Evolutionary conservation across 306 rosid genomes (phyloP).

Genomic region (Hippophae tibetana): DNA sequence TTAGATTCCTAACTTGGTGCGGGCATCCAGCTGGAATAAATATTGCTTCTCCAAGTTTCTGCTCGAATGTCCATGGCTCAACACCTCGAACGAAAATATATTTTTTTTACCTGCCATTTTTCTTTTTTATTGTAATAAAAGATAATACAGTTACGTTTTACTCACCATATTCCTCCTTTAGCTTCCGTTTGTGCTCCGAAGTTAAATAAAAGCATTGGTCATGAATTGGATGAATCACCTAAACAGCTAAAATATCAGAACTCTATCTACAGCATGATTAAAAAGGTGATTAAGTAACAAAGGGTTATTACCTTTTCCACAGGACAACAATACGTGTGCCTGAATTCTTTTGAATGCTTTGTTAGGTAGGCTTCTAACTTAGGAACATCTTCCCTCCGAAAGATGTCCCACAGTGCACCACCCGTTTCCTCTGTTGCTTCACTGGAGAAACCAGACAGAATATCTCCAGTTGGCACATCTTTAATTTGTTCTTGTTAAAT

Average conservation of each 20-base stretch:
- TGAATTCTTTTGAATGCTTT: constrained; percentile 56
- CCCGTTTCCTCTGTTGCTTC: constrained; percentile 31
- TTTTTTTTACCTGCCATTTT: too few relatives aligned
- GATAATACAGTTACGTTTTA: not conserved
- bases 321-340: constrained; percentile 64
- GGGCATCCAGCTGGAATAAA: constrained; percentile 93
- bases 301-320: constrained; percentile 43
- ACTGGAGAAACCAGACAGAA: constrained; percentile 6
- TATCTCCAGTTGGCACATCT: not conserved
- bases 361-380: constrained; percentile 57
- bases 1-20: constrained; percentile 83
- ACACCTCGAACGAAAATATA: constrained; percentile 28
- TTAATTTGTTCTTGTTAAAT: too few relatives aligned
- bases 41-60: constrained; percentile 71
- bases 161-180: constrained; percentile 72
- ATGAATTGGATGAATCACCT: constrained; percentile 79
- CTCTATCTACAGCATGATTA: constrained; percentile 2
- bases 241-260: not conserved
- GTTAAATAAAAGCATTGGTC: constrained; percentile 73
- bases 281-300: constrained; percentile 2
- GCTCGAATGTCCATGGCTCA: constrained; percentile 78
- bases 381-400: constrained; percentile 62
- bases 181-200: constrained; percentile 54
- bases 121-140: not conserved
- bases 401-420: constrained; percentile 79